Conservation (phyloP, 345 rosid species). For the Lumnitzera littorea region DNA sequence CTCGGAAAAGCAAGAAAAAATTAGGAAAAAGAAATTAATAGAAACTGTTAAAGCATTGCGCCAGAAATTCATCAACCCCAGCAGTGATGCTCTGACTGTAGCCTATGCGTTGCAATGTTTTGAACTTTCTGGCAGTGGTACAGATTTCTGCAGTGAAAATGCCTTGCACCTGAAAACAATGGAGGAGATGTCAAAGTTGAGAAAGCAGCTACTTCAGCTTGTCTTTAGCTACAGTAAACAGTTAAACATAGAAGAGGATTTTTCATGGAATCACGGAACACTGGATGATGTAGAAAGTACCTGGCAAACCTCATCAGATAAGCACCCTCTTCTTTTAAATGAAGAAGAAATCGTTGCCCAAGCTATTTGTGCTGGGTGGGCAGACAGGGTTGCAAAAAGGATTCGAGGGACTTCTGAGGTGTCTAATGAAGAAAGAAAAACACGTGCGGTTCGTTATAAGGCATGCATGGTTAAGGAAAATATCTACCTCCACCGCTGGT, state of each 20-base stretch:
- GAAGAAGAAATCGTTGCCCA: constrained; percentile 73
- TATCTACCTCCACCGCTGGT: constrained; percentile 71
- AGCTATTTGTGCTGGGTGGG: constrained; percentile 97
- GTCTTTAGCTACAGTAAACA: constrained; percentile 42
- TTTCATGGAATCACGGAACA: constrained; percentile 76
- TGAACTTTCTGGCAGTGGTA: constrained; percentile 40
- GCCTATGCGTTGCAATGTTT: constrained; percentile 68
- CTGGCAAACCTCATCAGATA: constrained; percentile 49
- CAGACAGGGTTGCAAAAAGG: constrained; percentile 76
- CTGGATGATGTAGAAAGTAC: constrained; percentile 53
- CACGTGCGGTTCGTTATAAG: constrained; percentile 46
- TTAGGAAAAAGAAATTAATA: constrained; percentile 46
- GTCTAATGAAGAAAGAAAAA: constrained; percentile 35
- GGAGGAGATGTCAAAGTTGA: constrained; percentile 89
- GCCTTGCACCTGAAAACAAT: constrained; percentile 67
- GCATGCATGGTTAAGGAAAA: constrained; percentile 64
- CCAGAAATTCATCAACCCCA: constrained; percentile 64
- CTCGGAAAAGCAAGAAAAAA: constrained; percentile 39
- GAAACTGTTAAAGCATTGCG: constrained; percentile 45
- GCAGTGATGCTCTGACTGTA: constrained; percentile 71
- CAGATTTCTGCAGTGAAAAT: constrained; percentile 48
- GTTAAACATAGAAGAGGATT: constrained; percentile 25
- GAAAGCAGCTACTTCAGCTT: constrained; percentile 72
- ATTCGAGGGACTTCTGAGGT: constrained; percentile 22
- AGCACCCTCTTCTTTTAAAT: constrained; percentile 38